Evolutionary conservation across 2,329 filamentous ascomycete species (phyloP).

Genomic region (Cordyceps cicadae): DNA sequence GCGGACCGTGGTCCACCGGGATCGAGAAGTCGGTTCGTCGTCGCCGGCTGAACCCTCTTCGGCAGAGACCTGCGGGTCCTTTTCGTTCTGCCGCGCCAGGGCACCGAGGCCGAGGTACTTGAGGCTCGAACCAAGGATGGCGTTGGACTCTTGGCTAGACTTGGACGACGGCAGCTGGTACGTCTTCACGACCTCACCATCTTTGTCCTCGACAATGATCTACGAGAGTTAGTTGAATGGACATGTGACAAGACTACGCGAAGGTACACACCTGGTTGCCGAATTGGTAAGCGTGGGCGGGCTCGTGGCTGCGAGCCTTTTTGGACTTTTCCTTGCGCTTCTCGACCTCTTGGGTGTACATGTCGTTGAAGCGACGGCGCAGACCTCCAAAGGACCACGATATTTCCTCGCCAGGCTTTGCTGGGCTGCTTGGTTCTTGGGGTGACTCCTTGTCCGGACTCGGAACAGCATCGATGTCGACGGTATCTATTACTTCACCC

Average conservation of each 20-base stretch:
- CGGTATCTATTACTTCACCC: constrained; percentile 70
- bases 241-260: neutral
- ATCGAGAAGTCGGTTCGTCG: constrained; percentile 15
- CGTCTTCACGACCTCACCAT: constrained; percentile 78
- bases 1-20: constrained; percentile 1
- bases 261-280: constrained; percentile 59
- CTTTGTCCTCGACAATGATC: constrained; percentile 81
- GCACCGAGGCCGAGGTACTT: constrained; percentile 48
- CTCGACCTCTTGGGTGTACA: constrained; percentile 52
- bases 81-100: constrained; percentile 33
- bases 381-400: constrained; percentile 31
- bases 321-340: constrained; percentile 55
- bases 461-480: neutral
- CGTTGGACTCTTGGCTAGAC: constrained; percentile 31
- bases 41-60: constrained; percentile 25
- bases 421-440: constrained; percentile 1
- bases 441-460: constrained; percentile 12
- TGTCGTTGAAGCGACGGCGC: constrained; percentile 42
- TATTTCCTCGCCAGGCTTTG: constrained; percentile 9
- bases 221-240: constrained; percentile 29
- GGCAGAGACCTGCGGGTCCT: constrained; percentile 21
- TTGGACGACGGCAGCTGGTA: constrained; percentile 62
- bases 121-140: constrained; percentile 35
- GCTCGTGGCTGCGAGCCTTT: constrained; percentile 50
- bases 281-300: constrained; percentile 77